Conservation (phyloP, 306 rosid genomes). For the Inga oerstediana region DNA sequence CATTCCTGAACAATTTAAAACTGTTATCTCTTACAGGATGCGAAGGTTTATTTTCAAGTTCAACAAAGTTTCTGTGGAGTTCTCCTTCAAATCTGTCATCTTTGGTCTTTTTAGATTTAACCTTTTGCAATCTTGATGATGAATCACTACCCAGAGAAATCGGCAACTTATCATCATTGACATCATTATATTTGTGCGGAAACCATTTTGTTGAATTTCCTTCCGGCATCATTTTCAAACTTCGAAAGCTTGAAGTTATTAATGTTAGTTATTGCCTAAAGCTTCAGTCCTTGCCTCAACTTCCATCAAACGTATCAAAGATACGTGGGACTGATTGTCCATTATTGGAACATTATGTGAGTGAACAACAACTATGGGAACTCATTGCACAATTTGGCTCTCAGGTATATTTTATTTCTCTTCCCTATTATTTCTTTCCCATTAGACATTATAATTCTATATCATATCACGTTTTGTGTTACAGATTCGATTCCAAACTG, state of each 20-base stretch:
- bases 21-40: no score
- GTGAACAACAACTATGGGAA: no score
- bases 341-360: background rate
- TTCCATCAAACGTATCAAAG: background rate
- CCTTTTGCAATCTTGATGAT: background rate
- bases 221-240: background rate
- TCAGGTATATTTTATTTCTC: no score
- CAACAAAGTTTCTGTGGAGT: no score
- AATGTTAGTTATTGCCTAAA: background rate
- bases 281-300: background rate
- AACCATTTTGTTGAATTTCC: conserved; percentile 4
- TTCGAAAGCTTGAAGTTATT: background rate
- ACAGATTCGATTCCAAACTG: no score
- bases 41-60: no score
- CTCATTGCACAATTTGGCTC: no score
- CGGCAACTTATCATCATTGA: background rate
- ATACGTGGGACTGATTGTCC: background rate
- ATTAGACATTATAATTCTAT: no score
- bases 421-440: no score
- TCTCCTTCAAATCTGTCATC: no score
- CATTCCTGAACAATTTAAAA: no score
- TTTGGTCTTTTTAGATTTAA: background rate
- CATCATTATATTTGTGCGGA: background rate
- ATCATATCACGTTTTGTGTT: no score
- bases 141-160: background rate